Evolutionary conservation across 2,329 filamentous ascomycete species (phyloP).

Genomic region (Colletotrichum nymphaeae): DNA sequence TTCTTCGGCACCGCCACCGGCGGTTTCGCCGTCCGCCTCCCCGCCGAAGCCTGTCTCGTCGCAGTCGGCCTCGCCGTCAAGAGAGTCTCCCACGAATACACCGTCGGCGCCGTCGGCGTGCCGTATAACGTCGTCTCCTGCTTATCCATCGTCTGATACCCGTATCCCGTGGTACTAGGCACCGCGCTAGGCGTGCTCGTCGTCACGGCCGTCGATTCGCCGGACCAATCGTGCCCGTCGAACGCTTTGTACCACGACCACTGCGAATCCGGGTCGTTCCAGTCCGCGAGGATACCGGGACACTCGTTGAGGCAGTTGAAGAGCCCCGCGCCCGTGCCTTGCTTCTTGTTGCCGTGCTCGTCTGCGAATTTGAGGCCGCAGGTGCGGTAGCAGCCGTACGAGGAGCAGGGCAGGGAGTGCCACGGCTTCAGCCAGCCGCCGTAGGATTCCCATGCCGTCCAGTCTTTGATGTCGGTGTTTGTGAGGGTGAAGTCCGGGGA

Average conservation of each 20-base stretch:
- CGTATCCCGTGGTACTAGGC: neutral
- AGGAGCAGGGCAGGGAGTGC: conserved; percentile 10
- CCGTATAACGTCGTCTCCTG: conserved; percentile 15
- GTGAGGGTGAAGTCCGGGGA: conserved; percentile 1
- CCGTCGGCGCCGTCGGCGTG: conserved; percentile 4
- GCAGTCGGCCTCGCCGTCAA: neutral
- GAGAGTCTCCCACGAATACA: neutral
- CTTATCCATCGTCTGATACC: neutral
- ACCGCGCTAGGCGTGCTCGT: conserved; percentile 11
- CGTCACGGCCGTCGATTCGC: conserved; percentile 4
- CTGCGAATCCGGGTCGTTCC: neutral
- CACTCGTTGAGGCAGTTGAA: conserved; percentile 23
- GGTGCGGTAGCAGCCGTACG: conserved; percentile 14
- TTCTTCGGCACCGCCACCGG: neutral
- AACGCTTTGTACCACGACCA: conserved; percentile 14
- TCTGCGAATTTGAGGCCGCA: conserved; percentile 22
- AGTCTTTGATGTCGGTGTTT: conserved; percentile 1
- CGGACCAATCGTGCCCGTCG: conserved; percentile 9
- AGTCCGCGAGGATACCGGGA: conserved; percentile 15
- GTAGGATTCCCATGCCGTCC: conserved; percentile 11
- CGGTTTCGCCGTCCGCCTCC: conserved; percentile 3
- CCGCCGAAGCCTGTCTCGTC: conserved; percentile 1
- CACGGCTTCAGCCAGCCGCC: conserved; percentile 19
- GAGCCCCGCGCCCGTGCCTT: conserved; percentile 1
- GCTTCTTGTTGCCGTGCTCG: conserved; percentile 7